Base-by-base conservation (phyloP, 2,329 filamentous ascomycete species). In the Penicillium sp. region DNA sequence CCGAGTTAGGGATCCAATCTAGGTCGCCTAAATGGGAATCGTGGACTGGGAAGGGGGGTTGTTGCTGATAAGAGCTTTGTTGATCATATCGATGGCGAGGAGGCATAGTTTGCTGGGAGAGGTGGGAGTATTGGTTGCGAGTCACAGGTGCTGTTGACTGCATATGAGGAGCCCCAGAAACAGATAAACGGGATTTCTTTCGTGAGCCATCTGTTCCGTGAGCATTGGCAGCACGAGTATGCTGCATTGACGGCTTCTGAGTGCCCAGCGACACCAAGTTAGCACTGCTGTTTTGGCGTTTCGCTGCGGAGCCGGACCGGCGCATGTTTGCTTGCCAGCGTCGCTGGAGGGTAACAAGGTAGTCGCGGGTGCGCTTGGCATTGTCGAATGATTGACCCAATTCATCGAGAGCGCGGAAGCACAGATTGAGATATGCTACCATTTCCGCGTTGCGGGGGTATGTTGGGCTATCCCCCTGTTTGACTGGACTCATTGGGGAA, bases 341-440 rank as follows among this genome's bases (percentile, higher is more conserved):
- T n/a, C 71, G 67, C 49, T 75, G 73, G 0, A 75, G 61, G 12
- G 66, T 71, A 7, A 74, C 69, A 0, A 75, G 65, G 51, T 72
- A 74, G 35, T 74, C 73, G 12, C 72, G 67, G 1, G 73, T 74
- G 9, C 73, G 69, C 53, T 74, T 75, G 0, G 75, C 75, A 38
- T 73, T 75, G 14, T 75, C 73, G 33, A 75, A 75, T 0, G 69
- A 75, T 50, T 72, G 71, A 10, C 73, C 72, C 2, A 77, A 61
- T 51, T 76, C 73, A 49, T 77, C 74, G 5, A 77, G 59, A 1
- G 75, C 75, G 22, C 75, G 70, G 63, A 77, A 76, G 51, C 75
- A 75, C 6, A 73, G 70, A 28, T 75, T 75, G 12, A 77, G 60
- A 43, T 75, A 68, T 4, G 67, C 69, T 5, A 70, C 67, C 67